Evolutionary conservation across 768 basidiomycete genomes (phyloP).

Genomic region (Suillus americanus): DNA sequence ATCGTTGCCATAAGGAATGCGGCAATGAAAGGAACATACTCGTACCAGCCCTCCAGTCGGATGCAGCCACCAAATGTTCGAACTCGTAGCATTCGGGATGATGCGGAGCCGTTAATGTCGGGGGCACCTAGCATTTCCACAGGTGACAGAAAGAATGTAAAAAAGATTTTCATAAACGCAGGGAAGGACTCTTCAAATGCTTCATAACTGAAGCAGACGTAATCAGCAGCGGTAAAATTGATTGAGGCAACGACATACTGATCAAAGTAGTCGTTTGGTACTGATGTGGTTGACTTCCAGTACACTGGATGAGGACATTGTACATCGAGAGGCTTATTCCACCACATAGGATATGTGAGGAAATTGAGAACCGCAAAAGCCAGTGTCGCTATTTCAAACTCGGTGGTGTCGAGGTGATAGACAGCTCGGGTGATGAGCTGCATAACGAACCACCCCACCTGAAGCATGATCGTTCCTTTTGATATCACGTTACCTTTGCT

Average conservation of each 20-base stretch:
- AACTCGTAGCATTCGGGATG: too few relatives aligned
- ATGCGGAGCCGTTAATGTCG: too few relatives aligned
- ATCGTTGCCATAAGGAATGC: too few relatives aligned
- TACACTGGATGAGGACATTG: conserved; percentile 11
- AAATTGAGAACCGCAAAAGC: conserved; percentile 33
- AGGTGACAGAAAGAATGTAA: too few relatives aligned
- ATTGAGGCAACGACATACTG: not conserved
- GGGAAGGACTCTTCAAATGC: too few relatives aligned
- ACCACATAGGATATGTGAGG: conserved; percentile 35
- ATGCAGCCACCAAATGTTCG: too few relatives aligned
- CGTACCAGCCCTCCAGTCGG: too few relatives aligned
- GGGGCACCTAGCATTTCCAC: too few relatives aligned
- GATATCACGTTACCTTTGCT: conserved; percentile 36
- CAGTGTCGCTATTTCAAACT: conserved; percentile 37
- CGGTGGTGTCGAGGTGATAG: conserved; percentile 29
- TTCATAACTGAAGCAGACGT: not conserved
- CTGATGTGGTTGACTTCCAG: not conserved
- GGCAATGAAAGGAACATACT: too few relatives aligned
- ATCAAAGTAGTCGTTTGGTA: not conserved
- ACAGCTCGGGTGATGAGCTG: conserved; percentile 28
- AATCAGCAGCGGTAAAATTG: not conserved
- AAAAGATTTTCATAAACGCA: too few relatives aligned
- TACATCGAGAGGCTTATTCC: conserved; percentile 40
- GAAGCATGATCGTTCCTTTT: conserved; percentile 33
- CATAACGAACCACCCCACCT: conserved; percentile 20